Conservation (phyloP, 2,329 filamentous ascomycete genomes). For the Aspergillus ruber region DNA sequence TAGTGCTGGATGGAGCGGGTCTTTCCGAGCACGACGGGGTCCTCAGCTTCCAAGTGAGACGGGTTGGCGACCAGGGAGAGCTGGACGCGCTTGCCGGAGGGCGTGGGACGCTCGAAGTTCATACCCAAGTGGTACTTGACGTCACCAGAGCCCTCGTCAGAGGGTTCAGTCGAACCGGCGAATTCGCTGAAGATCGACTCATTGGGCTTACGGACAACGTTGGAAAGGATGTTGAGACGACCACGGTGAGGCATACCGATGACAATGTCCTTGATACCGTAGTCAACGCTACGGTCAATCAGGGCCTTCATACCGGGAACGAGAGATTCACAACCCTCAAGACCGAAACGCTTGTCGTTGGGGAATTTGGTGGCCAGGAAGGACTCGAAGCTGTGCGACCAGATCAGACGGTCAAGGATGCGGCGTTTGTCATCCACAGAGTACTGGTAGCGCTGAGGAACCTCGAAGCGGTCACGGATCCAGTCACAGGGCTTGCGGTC, state of each 20-base stretch:
- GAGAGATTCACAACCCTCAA: slow-evolving; percentile 93
- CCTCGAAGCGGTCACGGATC: slow-evolving; percentile 90
- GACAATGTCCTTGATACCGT: slow-evolving; percentile 97
- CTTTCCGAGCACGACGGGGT: slow-evolving; percentile 95
- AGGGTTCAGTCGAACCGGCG: slow-evolving; percentile 75
- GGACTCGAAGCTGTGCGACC: slow-evolving; percentile 94
- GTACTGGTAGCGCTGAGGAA: slow-evolving; percentile 93
- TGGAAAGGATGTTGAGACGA: slow-evolving; percentile 93
- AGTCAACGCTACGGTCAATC: slow-evolving; percentile 96
- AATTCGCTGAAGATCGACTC: slow-evolving; percentile 99
- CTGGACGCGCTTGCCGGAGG: slow-evolving; percentile 98
- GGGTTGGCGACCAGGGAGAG: slow-evolving; percentile 97
- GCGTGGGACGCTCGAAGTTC: slow-evolving; percentile 98
- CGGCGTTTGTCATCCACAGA: slow-evolving; percentile 97
- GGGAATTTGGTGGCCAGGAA: slow-evolving; percentile 97
- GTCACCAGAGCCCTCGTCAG: slow-evolving; percentile 94
- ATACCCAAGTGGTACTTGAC: slow-evolving; percentile 99
- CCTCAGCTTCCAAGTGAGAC: slow-evolving; percentile 95
- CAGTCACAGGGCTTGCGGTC: slow-evolving; percentile 97
- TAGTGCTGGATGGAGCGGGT: slow-evolving; percentile 97
- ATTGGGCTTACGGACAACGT: slow-evolving; percentile 98
- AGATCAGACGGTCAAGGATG: slow-evolving; percentile 94
- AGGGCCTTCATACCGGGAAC: slow-evolving; percentile 99
- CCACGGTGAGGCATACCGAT: slow-evolving; percentile 99
- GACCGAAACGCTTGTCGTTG: slow-evolving; percentile 98